phyloP scores from a whole-genome alignment of 2,329 filamentous ascomycete genomes.

The Davidsoniella eucalypti region DNA sequence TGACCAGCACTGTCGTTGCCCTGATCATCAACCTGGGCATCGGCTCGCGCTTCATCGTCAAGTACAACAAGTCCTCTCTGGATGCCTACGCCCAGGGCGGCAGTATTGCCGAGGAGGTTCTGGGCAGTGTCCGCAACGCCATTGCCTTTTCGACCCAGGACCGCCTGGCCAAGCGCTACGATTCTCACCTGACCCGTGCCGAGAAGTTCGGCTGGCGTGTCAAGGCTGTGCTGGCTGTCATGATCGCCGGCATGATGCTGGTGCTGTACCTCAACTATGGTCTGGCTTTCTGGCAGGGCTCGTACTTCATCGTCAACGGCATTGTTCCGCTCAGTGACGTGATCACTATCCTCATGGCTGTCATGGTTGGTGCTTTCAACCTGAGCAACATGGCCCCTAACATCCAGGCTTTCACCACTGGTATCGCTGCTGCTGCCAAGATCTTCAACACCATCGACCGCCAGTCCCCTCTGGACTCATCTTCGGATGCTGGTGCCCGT shows the following conservation, averaged over 20 bases:
- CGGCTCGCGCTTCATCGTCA: slow-evolving; percentile 59
- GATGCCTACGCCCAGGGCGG: slow-evolving; percentile 71
- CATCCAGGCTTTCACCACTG: slow-evolving; percentile 69
- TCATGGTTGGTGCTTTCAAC: slow-evolving; percentile 87
- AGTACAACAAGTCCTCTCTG: slow-evolving; percentile 62
- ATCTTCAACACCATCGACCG: slow-evolving; percentile 92
- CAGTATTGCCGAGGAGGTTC: slow-evolving; percentile 80
- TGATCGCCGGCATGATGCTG: slow-evolving; percentile 73
- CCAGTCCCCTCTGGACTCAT: slow-evolving; percentile 65
- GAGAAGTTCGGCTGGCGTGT: slow-evolving; percentile 61
- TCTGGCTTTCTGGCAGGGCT: slow-evolving; percentile 78
- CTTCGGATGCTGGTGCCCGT: slow-evolving; percentile 50
- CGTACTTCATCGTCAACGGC: slow-evolving; percentile 51
- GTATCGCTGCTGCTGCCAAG: slow-evolving; percentile 70
- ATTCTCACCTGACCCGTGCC: slow-evolving; percentile 54
- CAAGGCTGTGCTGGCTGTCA: slow-evolving; percentile 55
- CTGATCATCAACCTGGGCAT: slow-evolving; percentile 62
- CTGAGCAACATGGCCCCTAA: slow-evolving; percentile 79
- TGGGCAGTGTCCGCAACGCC: slow-evolving; percentile 84
- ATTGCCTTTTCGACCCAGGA: slow-evolving; percentile 88
- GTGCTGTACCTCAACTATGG: slow-evolving; percentile 78
- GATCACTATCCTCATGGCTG: slow-evolving; percentile 72
- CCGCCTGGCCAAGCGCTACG: slow-evolving; percentile 76
- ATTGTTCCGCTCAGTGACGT: slow-evolving; percentile 53
- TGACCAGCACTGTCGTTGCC: slow-evolving; percentile 65